phyloP scores from a whole-genome alignment of 2,329 filamentous ascomycete species.

The Apiospora rasikravindrae region DNA sequence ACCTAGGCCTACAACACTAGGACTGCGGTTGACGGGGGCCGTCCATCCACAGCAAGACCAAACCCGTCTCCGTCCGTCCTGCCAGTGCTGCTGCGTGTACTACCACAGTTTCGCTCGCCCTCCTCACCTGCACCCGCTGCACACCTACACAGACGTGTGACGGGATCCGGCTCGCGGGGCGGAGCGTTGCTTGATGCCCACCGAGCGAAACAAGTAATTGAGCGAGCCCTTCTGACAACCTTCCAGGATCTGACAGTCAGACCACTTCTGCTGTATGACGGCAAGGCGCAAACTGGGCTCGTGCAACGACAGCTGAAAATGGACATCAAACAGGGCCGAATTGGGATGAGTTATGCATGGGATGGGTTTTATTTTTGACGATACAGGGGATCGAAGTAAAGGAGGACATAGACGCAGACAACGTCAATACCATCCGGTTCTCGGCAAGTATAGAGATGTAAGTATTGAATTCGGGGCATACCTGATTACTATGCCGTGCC shows the following conservation, averaged over 20 bases:
- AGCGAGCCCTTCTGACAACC: not conserved
- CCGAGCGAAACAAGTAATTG: not conserved
- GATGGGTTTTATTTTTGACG: not conserved
- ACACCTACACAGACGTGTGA: not conserved
- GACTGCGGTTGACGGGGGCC: constrained; percentile 5
- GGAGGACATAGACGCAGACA: not conserved
- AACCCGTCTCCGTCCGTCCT: constrained; percentile 6
- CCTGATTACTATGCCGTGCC: not conserved
- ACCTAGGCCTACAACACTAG: not conserved
- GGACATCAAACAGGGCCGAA: constrained; percentile 13
- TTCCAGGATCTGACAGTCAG: constrained; percentile 1
- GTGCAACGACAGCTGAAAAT: constrained; percentile 4
- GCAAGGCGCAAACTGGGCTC: not conserved
- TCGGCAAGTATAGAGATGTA: not conserved
- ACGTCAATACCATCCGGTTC: not conserved
- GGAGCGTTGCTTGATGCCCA: constrained; percentile 6
- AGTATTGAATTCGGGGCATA: not conserved
- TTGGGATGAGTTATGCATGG: not conserved
- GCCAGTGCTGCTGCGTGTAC: not conserved
- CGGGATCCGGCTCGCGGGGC: constrained; percentile 9
- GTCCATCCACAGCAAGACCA: not conserved
- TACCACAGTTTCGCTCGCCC: not conserved
- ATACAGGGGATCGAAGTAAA: not conserved
- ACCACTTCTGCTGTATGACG: constrained; percentile 9
- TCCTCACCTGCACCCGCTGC: not conserved